Percentiles rank a stretch among this genome's conserved stretches.
These are phyloP conservation scores for Pseudogymnoascus sp. DNA, from an alignment of 2,329 filamentous ascomycete species.

Conservation along the genomic window DNA sequence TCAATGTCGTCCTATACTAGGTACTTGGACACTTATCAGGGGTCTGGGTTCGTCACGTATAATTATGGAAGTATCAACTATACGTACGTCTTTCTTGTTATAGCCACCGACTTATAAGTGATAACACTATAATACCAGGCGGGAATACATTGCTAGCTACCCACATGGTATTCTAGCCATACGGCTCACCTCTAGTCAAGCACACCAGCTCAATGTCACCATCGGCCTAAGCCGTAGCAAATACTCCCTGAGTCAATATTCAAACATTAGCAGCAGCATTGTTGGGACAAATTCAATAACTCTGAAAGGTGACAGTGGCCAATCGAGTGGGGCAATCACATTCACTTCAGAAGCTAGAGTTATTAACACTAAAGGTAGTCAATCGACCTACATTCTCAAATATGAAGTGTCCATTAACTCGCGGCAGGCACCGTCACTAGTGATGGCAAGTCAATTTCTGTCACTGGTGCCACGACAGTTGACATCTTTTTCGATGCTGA, in stretches of 20 bases:
- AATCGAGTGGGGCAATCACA: neutral
- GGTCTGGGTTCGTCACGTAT: neutral
- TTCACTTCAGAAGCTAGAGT: neutral
- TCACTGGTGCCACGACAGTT: neutral
- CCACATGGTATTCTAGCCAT: no score
- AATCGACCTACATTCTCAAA: no score
- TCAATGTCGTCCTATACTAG: neutral
- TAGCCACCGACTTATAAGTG: neutral
- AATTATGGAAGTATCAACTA: neutral
- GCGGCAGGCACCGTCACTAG: neutral
- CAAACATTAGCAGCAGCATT: neutral
- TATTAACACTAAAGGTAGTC: neutral
- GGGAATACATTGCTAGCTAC: no score
- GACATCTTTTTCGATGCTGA: neutral
- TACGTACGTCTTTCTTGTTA: neutral
- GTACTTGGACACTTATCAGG: neutral
- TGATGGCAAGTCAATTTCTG: neutral
- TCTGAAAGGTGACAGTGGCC: neutral
- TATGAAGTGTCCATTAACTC: no score
- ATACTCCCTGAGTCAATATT: no score
- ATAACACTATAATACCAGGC: no score
- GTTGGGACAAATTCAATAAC: neutral
- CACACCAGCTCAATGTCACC: no score
- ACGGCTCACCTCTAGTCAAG: no score
- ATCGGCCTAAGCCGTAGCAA: no score